Base-by-base conservation (phyloP, 2,329 filamentous ascomycete species). In the Ophiostoma novo-ulmi region DNA sequence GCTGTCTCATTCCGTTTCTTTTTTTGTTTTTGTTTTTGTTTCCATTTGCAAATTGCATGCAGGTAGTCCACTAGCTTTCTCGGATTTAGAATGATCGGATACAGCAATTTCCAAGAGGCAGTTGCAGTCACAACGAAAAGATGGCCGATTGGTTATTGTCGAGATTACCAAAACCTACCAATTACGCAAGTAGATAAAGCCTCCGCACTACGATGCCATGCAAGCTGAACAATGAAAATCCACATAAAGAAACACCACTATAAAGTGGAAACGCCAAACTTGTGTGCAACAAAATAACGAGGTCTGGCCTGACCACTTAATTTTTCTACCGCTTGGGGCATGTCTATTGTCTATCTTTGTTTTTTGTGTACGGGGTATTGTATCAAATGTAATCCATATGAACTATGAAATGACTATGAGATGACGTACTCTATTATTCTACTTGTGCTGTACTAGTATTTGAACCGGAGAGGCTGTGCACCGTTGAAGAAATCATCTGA, bases 401-500 rank as follows among this genome's bases (percentile, higher is more conserved):
- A 31, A 31, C 3, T 31, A 31, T 31, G 31, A 31, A 31, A 31
- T 31, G 31, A 31, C 31, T 39, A 10, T 39, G 38, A 10, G 13
- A 31, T 58, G 55, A 61, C 55, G 55, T 61, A 61, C 55, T 8
- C 7, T 22, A 13, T 48, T 48, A 48, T 48, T 48, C 17, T 58
- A 58, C 52, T 22, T 58, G 10, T 11, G 52, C n/a, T 31, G 55
- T 31, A 52, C 22, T 61, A 8, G 55, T 17, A 13, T 61, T 14
- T 61, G 22, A 14, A 35, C 55, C 55, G 55, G 55, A 35, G 55
- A 61, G 55, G 55, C 55, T 31, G 55, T 61, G 55, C 55, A 17
- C 10, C 20, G 22, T n/a, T 22, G 52, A n/a, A 26, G 52, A 58
- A 31, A 26, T 22, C 6, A 20, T 48, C 20, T n/a, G 44, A 48